Evolutionary conservation across 2,329 filamentous ascomycete genomes (phyloP), one percentile per base, ranked within the genome.

Genomic region (Cercospora janseana): DNA sequence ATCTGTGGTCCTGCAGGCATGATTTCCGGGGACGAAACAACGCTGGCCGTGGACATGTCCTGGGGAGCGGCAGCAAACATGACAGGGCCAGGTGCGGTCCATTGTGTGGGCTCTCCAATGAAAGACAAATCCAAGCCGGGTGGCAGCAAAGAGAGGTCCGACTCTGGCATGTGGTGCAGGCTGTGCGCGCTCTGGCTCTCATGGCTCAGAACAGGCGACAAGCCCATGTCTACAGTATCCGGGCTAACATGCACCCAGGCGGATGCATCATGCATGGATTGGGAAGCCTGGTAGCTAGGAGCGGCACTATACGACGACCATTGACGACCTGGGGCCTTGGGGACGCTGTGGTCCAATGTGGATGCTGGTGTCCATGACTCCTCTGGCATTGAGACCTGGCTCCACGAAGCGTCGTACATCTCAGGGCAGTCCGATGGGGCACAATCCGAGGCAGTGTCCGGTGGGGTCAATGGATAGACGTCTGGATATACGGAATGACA

Each of bases 131-230:
- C 61, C 60, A 63, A 59, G 45, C 56, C 55, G 42, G 61, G 57
- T 21, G 63, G 63, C 53, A 63, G 46, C 31, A 59, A 42, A 18
- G 52, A 45, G 27, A 60, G 28, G 29, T 64, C 63, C 49, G 59
- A 52, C 48, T 66, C 64, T 21, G 64, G 59, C 27, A 63, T 50
- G 23, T 60, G 57, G 37, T 58, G 54, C 8, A 66, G 59, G 53
- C 57, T 61, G 48, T 62, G 64, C 57, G 61, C 58, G 54, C 56
- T 66, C 57, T 65, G 63, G 65, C 65, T 66, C 55, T 63, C 60
- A 55, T 66, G 56, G 59, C 65, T 66, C 62, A 65, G 60, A 54
- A 60, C 63, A 52, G 64, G 64, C 59, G 64, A 66, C 62, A 65
- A 57, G 46, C 61, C 63, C 54, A 54, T 45, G 37, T 63, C 63